Evolutionary conservation across 345 rosid genomes (phyloP), one percentile per base, ranked within the genome.

Genomic region (Aethionema arabicum): DNA sequence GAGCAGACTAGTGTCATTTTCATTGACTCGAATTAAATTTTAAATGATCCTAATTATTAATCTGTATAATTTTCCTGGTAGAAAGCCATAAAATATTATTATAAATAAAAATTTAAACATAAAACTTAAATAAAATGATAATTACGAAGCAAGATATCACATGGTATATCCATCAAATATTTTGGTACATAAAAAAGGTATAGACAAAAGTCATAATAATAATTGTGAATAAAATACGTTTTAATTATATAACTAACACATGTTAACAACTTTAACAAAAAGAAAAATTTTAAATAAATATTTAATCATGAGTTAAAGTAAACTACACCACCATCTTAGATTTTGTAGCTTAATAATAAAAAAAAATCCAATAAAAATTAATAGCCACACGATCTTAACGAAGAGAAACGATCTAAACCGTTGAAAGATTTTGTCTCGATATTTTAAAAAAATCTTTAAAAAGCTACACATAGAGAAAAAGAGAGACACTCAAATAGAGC

Each of bases 401-500:
- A 9, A 49, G 27, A 35, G 1, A 73, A 46, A 67, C 16, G 8
- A 73, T 73, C 76, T 35, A 3, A 67, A n/a, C 76, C 76, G 69
- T 73, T 61, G 59, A 68, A 52, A 55, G 16, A 6, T 65, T 13
- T 32, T 11, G 67, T 53, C 76, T 73, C 76, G 76, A 73, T 73
- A 51, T 49, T 30, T 49, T 9, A 11, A 67, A 72, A 66, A 71
- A 66, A 72, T 72, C 72, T 72, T 48, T 67, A 66, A 72, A 72
- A 72, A 72, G 72, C 63, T 52, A 59, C 32, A 42, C 11, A 45
- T 37, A 21, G 27, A 21, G 27, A 21, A 49, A 60, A 29, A 70
- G 75, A 32, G 74, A 63, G 55, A 56, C 70, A 51, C 74, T 70
- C 55, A 70, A 64, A 70, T 57, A 64, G 71, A 72, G 72, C 65